Base-by-base conservation (phyloP, 805 yeast species). In the Spathaspora hagerdaliae region DNA sequence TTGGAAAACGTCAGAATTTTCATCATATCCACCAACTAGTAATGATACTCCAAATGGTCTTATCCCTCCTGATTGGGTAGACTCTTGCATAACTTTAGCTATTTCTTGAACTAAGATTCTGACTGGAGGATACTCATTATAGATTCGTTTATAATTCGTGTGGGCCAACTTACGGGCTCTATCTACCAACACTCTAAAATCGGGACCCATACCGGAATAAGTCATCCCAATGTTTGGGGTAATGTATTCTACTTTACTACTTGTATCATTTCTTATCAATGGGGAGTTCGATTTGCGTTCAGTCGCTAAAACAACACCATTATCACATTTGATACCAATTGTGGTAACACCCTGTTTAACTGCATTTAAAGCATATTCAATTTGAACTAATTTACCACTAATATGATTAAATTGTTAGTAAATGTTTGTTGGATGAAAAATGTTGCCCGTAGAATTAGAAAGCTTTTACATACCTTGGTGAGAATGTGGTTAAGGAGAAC, bases 141-240 rank as follows among this genome's bases (percentile, higher is more conserved):
- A 94, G 50, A 91, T 75, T 63, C 96, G 81, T 71, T 92, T 91
- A 69, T 94, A 94, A 60, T 85, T 80, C 19, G 97, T 83, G 65
- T 94, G 98, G 38, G 97, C 87, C 48, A 87, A 83, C 66, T 89
- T 91, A 58, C 99, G 82, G 9, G 98, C 89, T 65, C 86, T 86
- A 69, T 94, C 98, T 42, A 91, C 89, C 31, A 94, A 77, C 12
- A 94, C 96, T 53, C 99, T 79, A 73, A 87, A 94, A 65, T 94
- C 99, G 19, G 99, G 99, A 26, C 98, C 98, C 98, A 94, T 91
- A 14, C 99, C 99, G 6, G 96, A 78, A 68, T 94, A 94, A 4
- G 96, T 91, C 78, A 94, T 89, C 47, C 97, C 99, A 56, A 92
- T 87, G 63, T 94, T 90, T 33, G 99, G 98, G 5, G 99, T 90